Percentiles rank a stretch among this genome's conserved stretches.
These are phyloP conservation scores for Aspergillus spinulosporus DNA, from an alignment of 2,329 filamentous ascomycete species.

Conservation along the genomic window DNA sequence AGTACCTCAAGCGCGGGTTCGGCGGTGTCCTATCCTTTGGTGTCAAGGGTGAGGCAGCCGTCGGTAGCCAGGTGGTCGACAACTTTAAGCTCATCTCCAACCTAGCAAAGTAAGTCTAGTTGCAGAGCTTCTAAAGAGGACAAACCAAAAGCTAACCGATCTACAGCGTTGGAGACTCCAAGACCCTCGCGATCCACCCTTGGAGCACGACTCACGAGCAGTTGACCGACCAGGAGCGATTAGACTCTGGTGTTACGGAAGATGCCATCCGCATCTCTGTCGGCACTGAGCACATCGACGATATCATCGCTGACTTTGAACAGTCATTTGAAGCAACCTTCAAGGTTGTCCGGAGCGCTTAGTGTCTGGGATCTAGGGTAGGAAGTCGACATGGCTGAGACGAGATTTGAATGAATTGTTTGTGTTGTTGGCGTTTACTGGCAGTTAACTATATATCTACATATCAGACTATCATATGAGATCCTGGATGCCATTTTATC, in stretches of 20 bases:
- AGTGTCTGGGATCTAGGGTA: neutral
- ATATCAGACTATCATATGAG: neutral
- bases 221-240: slow-evolving; percentile 76
- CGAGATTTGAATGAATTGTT: neutral
- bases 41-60: slow-evolving; percentile 81
- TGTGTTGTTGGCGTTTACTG: neutral
- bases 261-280: slow-evolving; percentile 94
- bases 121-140: neutral
- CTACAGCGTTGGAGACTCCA: slow-evolving; percentile 77
- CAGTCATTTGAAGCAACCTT: slow-evolving; percentile 71
- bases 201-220: slow-evolving; percentile 97
- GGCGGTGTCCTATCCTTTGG: slow-evolving; percentile 93
- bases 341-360: slow-evolving; percentile 18
- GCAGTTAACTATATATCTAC: neutral
- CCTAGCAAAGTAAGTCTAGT: slow-evolving; percentile 68
- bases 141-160: slow-evolving; percentile 12
- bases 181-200: slow-evolving; percentile 92
- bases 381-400: neutral
- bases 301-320: slow-evolving; percentile 93
- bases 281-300: slow-evolving; percentile 93
- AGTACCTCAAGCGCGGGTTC: slow-evolving; percentile 79
- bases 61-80: slow-evolving; percentile 86
- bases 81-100: slow-evolving; percentile 94
- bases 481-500: no score
- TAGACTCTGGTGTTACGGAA: slow-evolving; percentile 77